Conservation (phyloP, 2,329 filamentous ascomycete genomes). For the Shiraia sp. region DNA sequence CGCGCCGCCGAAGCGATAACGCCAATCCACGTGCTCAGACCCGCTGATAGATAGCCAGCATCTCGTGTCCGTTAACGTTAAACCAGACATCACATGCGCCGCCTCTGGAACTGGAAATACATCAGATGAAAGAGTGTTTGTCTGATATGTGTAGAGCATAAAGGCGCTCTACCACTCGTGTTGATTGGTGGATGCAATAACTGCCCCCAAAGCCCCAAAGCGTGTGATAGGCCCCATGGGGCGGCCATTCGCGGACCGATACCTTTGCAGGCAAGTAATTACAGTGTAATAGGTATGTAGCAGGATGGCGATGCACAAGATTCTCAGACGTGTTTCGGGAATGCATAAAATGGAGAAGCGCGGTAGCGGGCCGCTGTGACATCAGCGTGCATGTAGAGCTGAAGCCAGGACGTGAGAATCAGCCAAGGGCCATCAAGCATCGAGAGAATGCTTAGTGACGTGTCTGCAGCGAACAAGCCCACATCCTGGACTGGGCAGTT, state of each 20-base stretch:
- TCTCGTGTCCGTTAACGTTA: background rate
- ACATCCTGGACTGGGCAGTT: background rate
- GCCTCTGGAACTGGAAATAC: background rate
- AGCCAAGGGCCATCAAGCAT: conserved; percentile 32
- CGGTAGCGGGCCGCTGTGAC: conserved; percentile 15
- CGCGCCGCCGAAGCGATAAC: conserved; percentile 27
- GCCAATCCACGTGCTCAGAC: conserved; percentile 25
- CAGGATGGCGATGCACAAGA: background rate
- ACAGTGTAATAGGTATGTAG: too few species aligned
- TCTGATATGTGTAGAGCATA: too few species aligned
- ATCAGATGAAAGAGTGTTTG: too few species aligned
- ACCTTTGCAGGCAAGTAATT: too few species aligned
- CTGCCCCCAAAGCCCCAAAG: too few species aligned
- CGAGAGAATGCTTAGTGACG: conserved; percentile 34
- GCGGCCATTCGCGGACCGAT: too few species aligned
- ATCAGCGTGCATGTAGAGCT: conserved; percentile 21
- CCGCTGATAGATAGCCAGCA: conserved; percentile 6
- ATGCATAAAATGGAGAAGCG: conserved; percentile 9
- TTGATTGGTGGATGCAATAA: too few species aligned
- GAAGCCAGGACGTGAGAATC: conserved; percentile 14
- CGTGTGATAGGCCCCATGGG: too few species aligned
- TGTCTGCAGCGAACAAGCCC: conserved; percentile 14
- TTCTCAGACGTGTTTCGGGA: background rate
- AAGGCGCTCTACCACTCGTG: too few species aligned
- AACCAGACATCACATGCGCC: background rate